Conservation (phyloP, 1,284 basidiomycete genomes). For the Cryptococcus depauperatus region DNA sequence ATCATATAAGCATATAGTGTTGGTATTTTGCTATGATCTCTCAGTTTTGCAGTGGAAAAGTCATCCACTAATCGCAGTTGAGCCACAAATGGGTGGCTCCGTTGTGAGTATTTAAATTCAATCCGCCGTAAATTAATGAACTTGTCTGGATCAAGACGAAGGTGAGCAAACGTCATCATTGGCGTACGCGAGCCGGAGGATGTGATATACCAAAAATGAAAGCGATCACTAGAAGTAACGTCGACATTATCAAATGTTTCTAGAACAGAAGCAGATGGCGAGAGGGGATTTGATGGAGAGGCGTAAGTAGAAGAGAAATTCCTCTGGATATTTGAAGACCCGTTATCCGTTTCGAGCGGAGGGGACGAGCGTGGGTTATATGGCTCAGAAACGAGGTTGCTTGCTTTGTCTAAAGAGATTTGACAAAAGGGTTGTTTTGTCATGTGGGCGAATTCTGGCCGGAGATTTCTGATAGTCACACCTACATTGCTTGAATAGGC, state of each 20-base stretch:
- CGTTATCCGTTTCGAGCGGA: not conserved
- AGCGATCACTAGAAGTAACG: constrained; percentile 11
- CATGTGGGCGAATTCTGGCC: constrained; percentile 26
- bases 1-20: constrained; percentile 35
- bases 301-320: not conserved
- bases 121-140: constrained; percentile 36
- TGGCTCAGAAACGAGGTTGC: not conserved
- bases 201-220: constrained; percentile 42
- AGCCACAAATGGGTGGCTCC: constrained; percentile 24
- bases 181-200: constrained; percentile 20
- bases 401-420: constrained; percentile 6
- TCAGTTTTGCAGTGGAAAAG: not conserved
- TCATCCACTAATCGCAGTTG: constrained; percentile 32
- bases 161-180: constrained; percentile 18
- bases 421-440: constrained; percentile 24
- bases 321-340: not conserved
- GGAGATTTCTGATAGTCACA: constrained; percentile 22
- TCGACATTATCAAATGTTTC: not conserved
- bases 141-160: constrained; percentile 32
- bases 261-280: not conserved
- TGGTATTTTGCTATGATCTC: constrained; percentile 11
- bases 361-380: not conserved
- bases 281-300: not conserved
- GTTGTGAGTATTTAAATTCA: constrained; percentile 29
- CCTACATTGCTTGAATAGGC: constrained; percentile 30